Percentiles rank a stretch among this genome's conserved stretches.
These are phyloP conservation scores for Pichia sp. DNA, from an alignment of 1,139 yeast genomes.

Conservation along the genomic window DNA sequence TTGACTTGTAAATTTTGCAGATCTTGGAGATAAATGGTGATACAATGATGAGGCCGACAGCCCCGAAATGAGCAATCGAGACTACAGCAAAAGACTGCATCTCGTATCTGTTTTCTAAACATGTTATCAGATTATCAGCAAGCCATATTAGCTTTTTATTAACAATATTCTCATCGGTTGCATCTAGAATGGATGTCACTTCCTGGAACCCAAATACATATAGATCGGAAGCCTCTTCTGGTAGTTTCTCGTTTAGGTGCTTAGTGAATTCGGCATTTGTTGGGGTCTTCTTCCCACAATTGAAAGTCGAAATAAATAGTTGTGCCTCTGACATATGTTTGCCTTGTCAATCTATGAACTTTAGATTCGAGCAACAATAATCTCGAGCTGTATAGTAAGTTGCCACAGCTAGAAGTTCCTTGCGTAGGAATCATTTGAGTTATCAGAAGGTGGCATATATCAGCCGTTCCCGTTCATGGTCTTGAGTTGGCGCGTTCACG, in stretches of 20 bases:
- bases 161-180: constrained; percentile 44
- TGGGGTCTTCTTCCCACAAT: constrained; percentile 40
- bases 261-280: constrained; percentile 22
- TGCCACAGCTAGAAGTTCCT: too few relatives aligned
- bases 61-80: constrained; percentile 53
- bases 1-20: constrained; percentile 22
- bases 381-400: too few relatives aligned
- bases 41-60: constrained; percentile 58
- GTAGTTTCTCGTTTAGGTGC: constrained; percentile 13
- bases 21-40: constrained; percentile 38
- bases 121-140: constrained; percentile 39
- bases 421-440: too few relatives aligned
- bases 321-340: constrained; percentile 15
- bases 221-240: constrained; percentile 39
- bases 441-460: too few relatives aligned
- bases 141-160: constrained; percentile 40
- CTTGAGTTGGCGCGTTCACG: too few relatives aligned
- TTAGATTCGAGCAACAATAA: too few relatives aligned
- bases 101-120: constrained; percentile 38
- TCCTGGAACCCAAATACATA: constrained; percentile 76
- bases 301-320: constrained; percentile 35
- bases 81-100: constrained; percentile 40
- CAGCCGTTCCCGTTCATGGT: too few relatives aligned
- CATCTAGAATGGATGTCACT: constrained; percentile 59
- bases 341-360: neutral